Conservation (phyloP, 1,284 basidiomycete genomes). For the Wolfiporia cocos region DNA sequence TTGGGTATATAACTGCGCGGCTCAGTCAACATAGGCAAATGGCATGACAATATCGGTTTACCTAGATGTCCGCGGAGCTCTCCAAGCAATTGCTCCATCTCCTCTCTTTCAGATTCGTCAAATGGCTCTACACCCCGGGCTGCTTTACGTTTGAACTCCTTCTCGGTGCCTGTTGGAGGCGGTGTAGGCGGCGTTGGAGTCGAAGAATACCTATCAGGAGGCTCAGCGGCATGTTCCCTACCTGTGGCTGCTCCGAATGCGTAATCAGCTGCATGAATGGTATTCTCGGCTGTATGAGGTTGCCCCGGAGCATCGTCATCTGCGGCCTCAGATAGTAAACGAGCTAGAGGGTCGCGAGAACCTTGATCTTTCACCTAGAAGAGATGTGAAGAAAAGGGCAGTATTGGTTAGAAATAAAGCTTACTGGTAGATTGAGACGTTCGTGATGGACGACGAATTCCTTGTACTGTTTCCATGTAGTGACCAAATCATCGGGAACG, state of each 20-base stretch:
- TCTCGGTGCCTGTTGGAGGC: slow-evolving; percentile 23
- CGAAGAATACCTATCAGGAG: slow-evolving; percentile 6
- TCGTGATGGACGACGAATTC: slow-evolving; percentile 78
- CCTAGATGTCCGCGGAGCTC: slow-evolving; percentile 83
- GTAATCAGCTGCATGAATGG: slow-evolving; percentile 14
- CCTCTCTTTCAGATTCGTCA: slow-evolving; percentile 76
- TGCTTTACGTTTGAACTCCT: slow-evolving; percentile 30
- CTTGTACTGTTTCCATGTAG: slow-evolving; percentile 94
- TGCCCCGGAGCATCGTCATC: slow-evolving; percentile 35
- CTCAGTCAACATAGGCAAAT: slow-evolving; percentile 9
- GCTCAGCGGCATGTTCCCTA: slow-evolving; percentile 12
- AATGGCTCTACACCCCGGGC: slow-evolving; percentile 62
- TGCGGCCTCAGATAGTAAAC: slow-evolving; percentile 52
- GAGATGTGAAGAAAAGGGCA: slow-evolving; percentile 6
- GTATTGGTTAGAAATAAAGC: slow-evolving; percentile 14
- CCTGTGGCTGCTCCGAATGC: slow-evolving; percentile 11
- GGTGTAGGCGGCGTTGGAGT: slow-evolving; percentile 13
- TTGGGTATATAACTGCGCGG: slow-evolving; percentile 71
- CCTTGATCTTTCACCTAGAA: slow-evolving; percentile 25
- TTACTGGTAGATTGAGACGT: slow-evolving; percentile 62
- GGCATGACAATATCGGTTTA: slow-evolving; percentile 20
- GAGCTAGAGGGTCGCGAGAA: slow-evolving; percentile 41
- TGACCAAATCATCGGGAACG: slow-evolving; percentile 85
- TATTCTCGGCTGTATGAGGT: slow-evolving; percentile 11
- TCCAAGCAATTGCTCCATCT: slow-evolving; percentile 80